Conservation (phyloP, 805 yeast genomes). For the Suhomyces sp. region DNA sequence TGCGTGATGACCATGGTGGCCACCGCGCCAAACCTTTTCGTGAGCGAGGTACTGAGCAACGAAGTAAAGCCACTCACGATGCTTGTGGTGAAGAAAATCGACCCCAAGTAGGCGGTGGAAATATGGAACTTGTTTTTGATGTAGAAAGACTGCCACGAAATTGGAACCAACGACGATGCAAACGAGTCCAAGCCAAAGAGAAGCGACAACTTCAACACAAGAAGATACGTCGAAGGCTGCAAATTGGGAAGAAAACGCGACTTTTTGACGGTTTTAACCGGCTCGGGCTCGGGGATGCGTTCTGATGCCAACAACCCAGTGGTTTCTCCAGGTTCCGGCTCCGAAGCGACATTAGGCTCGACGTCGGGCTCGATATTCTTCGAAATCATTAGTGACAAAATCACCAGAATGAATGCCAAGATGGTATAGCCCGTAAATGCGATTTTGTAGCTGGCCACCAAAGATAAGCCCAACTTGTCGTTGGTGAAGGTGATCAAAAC, state of each 20-base stretch:
- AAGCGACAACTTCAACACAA: slow-evolving; percentile 32
- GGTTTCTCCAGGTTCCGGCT: slow-evolving; percentile 9
- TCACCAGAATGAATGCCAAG: slow-evolving; percentile 16
- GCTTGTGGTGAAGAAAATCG: slow-evolving; percentile 38
- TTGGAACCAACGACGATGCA: slow-evolving; percentile 43
- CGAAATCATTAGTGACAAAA: slow-evolving; percentile 16
- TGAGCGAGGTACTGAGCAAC: slow-evolving; percentile 40
- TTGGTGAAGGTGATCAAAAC: slow-evolving; percentile 15
- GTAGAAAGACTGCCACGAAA: slow-evolving; percentile 47
- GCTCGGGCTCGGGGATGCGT: background rate
- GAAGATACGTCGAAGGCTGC: slow-evolving; percentile 14
- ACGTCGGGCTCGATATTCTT: slow-evolving; percentile 14
- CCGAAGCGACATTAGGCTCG: background rate
- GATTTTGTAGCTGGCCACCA: slow-evolving; percentile 24
- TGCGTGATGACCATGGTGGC: slow-evolving; percentile 45
- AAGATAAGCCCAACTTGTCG: slow-evolving; percentile 14
- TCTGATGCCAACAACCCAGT: slow-evolving; percentile 12
- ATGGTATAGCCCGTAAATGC: slow-evolving; percentile 27
- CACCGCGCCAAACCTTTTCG: slow-evolving; percentile 44
- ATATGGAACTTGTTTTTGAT: slow-evolving; percentile 35
- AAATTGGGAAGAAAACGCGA: slow-evolving; percentile 18
- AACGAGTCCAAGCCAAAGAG: slow-evolving; percentile 43
- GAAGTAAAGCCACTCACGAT: slow-evolving; percentile 38
- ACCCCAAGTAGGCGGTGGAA: slow-evolving; percentile 35
- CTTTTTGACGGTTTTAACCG: slow-evolving; percentile 3